Conservation (phyloP, 2,329 filamentous ascomycete species). For the Phoma sp. region DNA sequence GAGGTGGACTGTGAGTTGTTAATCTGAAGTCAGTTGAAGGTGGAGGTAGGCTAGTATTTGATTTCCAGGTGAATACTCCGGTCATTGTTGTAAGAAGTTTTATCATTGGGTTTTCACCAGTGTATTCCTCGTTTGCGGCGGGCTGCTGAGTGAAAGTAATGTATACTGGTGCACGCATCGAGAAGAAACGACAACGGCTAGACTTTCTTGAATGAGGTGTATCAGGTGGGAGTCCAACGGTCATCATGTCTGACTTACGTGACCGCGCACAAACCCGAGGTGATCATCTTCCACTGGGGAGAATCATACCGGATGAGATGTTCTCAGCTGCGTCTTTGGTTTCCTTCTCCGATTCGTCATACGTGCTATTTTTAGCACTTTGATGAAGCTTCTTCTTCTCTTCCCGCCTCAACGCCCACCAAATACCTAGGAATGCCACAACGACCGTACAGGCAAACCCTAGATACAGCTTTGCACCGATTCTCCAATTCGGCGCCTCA, state of each 20-base stretch:
- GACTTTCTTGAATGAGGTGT: too few relatives aligned
- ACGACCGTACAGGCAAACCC: conserved; percentile 3
- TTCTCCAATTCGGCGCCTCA: conserved; percentile 13
- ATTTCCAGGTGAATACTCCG: too few relatives aligned
- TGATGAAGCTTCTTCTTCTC: neutral
- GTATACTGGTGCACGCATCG: too few relatives aligned
- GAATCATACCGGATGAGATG: neutral
- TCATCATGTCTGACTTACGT: neutral
- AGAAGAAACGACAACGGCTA: too few relatives aligned
- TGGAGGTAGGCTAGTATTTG: too few relatives aligned
- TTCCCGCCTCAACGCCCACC: conserved; percentile 11
- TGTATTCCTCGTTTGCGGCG: too few relatives aligned
- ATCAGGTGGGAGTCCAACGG: neutral
- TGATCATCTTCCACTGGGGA: neutral
- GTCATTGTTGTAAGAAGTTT: too few relatives aligned
- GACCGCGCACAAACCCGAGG: neutral
- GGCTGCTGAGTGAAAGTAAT: too few relatives aligned
- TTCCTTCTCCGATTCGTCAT: neutral
- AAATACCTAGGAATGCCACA: conserved; percentile 10
- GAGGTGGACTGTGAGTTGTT: too few relatives aligned
- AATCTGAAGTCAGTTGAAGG: too few relatives aligned
- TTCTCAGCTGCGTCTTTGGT: neutral
- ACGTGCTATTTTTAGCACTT: neutral
- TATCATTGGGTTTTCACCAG: too few relatives aligned
- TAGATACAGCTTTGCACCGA: conserved; percentile 20